Percentiles rank a stretch among this genome's conserved stretches.
These are phyloP conservation scores for Metschnikowia lunata DNA, from an alignment of 805 yeast species.

Conservation along the genomic window DNA sequence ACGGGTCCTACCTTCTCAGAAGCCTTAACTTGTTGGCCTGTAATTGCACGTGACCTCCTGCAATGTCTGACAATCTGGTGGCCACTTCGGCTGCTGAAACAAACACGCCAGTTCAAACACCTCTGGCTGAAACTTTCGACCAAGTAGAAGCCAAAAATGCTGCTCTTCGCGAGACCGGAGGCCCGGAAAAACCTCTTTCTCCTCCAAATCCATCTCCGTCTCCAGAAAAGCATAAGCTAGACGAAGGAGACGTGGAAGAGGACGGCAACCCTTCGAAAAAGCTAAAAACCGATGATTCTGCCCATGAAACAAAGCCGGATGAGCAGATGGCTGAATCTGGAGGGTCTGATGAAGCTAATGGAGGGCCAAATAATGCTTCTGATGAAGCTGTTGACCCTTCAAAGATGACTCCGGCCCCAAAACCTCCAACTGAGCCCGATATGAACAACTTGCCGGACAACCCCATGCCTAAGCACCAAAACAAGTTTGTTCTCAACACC, in stretches of 20 bases:
- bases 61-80: conserved; percentile 26
- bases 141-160: conserved; percentile 15
- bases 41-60: conserved; percentile 13
- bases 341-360: background rate
- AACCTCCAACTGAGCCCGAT: conserved; percentile 71
- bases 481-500: conserved; percentile 70
- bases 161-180: conserved; percentile 11
- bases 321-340: background rate
- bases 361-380: background rate
- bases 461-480: conserved; percentile 81
- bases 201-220: conserved; percentile 46
- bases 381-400: conserved; percentile 3
- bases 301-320: background rate
- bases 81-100: conserved; percentile 24
- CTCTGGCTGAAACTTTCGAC: conserved; percentile 31
- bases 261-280: conserved; percentile 16
- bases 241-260: conserved; percentile 22
- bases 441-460: conserved; percentile 59
- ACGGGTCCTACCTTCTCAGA: conserved; percentile 5
- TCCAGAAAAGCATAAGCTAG: conserved; percentile 32
- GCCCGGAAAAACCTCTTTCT: conserved; percentile 37
- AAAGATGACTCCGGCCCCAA: conserved; percentile 56
- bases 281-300: conserved; percentile 17
- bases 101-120: conserved; percentile 38
- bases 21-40: background rate